phyloP scores from a whole-genome alignment of 2,329 filamentous ascomycete genomes.

The Moelleriella libera region DNA sequence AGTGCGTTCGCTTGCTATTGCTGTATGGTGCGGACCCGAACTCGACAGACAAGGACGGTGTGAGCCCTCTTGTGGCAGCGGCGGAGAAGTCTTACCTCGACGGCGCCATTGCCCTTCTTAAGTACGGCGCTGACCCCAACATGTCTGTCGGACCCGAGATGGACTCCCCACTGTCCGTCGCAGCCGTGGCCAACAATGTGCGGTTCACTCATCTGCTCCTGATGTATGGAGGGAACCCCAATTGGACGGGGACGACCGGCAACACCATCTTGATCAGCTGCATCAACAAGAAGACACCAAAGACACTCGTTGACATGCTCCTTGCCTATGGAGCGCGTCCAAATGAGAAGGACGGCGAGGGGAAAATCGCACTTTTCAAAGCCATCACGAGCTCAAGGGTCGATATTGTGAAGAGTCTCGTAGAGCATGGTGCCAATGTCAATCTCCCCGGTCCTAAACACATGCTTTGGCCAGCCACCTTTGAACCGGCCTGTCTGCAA shows the following conservation, averaged over 20 bases:
- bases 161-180: conserved; percentile 39
- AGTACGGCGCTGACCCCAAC: conserved; percentile 49
- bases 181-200: conserved; percentile 35
- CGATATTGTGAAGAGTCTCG: conserved; percentile 36
- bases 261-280: conserved; percentile 45
- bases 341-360: conserved; percentile 44
- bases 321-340: conserved; percentile 45
- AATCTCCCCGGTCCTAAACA: conserved; percentile 58
- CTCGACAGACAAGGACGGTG: conserved; percentile 28
- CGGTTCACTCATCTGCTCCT: conserved; percentile 45
- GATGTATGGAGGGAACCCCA: conserved; percentile 45
- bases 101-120: conserved; percentile 43
- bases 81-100: conserved; percentile 39
- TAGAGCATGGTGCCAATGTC: conserved; percentile 46
- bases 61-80: conserved; percentile 35
- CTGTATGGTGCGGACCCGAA: conserved; percentile 46
- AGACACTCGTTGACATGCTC: conserved; percentile 41
- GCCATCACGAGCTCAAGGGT: conserved; percentile 41
- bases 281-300: conserved; percentile 44
- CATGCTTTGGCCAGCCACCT: conserved; percentile 51
- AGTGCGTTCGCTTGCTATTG: conserved; percentile 39
- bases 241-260: conserved; percentile 37
- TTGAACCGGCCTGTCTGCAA: conserved; percentile 42
- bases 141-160: conserved; percentile 31
- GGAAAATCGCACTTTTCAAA: conserved; percentile 49